Conservation (phyloP, 2,329 filamentous ascomycete species). For the Xylaria sp. region DNA sequence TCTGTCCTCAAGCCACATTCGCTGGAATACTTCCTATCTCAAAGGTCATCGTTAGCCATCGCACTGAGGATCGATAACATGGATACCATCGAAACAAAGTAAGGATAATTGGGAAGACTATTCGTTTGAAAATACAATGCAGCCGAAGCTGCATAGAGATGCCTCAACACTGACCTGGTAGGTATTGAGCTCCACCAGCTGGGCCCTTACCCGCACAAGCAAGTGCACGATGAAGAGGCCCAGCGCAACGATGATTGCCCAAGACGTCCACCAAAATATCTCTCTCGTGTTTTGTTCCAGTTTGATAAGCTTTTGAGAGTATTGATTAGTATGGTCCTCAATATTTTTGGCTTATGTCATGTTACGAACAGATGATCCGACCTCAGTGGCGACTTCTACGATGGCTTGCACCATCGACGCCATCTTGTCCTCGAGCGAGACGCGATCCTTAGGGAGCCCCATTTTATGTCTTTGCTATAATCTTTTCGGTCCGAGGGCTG, state of each 20-base stretch:
- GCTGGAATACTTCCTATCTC: slow-evolving; percentile 19
- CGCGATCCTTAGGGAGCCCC: no score
- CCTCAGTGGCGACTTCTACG: background rate
- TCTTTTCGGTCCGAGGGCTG: no score
- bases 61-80: no score
- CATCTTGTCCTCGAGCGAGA: slow-evolving; percentile 3
- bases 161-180: slow-evolving; percentile 27
- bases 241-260: slow-evolving; percentile 21
- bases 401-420: slow-evolving; percentile 2
- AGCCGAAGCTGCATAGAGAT: no score
- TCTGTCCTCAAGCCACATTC: slow-evolving; percentile 36
- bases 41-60: background rate
- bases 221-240: slow-evolving; percentile 31
- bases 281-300: slow-evolving; percentile 31
- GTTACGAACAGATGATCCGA: slow-evolving; percentile 11
- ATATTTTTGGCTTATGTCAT: background rate
- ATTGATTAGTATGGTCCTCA: background rate
- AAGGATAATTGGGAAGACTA: background rate
- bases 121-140: no score
- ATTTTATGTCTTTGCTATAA: no score
- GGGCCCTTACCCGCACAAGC: slow-evolving; percentile 25
- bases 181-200: slow-evolving; percentile 27
- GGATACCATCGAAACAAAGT: background rate
- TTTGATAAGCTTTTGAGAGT: slow-evolving; percentile 20
- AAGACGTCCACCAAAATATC: slow-evolving; percentile 35